A percentile compares a stretch with the other conserved stretches of the same genome.
phyloP scores from a whole-genome alignment of 768 basidiomycete species.

The Glaciozyma martinii region DNA sequence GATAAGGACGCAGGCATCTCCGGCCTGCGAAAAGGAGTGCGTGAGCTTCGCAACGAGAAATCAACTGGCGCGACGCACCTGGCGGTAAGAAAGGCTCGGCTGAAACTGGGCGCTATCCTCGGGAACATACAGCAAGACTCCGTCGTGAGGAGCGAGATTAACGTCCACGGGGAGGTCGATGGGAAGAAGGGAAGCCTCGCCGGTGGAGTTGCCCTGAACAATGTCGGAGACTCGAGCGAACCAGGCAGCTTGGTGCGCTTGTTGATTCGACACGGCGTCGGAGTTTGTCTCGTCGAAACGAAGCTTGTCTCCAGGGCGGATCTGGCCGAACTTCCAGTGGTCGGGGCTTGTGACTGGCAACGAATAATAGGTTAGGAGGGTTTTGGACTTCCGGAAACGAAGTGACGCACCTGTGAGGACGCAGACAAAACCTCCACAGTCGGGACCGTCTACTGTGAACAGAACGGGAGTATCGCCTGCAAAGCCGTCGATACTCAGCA shows the following conservation, averaged over 20 bases:
- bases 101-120: conserved; percentile 18
- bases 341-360: conserved; percentile 32
- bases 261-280: conserved; percentile 40
- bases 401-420: not conserved
- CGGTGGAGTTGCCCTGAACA: too few species aligned
- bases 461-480: conserved; percentile 54
- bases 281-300: conserved; percentile 50
- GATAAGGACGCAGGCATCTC: conserved; percentile 55
- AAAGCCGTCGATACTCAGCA: too few species aligned
- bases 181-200: not conserved
- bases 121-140: conserved; percentile 41
- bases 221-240: conserved; percentile 19
- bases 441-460: conserved; percentile 54
- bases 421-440: conserved; percentile 56
- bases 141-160: conserved; percentile 30
- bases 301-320: conserved; percentile 52
- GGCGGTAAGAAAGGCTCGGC: conserved; percentile 47
- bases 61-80: conserved; percentile 42
- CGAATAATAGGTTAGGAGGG: conserved; percentile 8
- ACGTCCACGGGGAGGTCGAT: conserved; percentile 21
- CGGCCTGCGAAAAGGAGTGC: conserved; percentile 45
- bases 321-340: conserved; percentile 63
- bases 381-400: not conserved
- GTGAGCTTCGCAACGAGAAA: not conserved
- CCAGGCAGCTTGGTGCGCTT: conserved; percentile 38